Evolutionary conservation across 1,284 basidiomycete species (phyloP), one percentile per base, ranked within the genome.

Genomic region (Cutaneotrichosporon daszewskae): DNA sequence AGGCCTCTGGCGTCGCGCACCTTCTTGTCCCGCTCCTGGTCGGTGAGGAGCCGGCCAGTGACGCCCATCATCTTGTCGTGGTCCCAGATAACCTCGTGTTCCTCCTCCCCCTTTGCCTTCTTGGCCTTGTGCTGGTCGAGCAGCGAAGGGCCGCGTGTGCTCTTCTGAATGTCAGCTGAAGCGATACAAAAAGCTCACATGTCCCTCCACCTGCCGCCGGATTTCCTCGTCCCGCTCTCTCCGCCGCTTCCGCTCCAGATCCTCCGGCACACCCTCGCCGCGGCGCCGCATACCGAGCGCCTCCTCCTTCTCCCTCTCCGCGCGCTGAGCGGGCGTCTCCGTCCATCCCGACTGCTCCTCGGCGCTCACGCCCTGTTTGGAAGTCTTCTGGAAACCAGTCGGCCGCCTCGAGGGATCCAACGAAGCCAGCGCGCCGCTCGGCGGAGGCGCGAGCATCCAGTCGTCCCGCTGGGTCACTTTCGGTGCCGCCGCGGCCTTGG

Each of bases 401-500:
- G 78, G 76, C 34, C 79, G 79, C n/a, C 84, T 81, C 3, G 82
- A 80, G 1, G 85, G 82, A 61, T 87, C 85, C 35, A 85, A 77
- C 13, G 74, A 77, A 80, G 55, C 24, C 4, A 39, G 35, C 49
- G 85, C 83, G 3, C 84, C 82, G 0, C 81, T 78, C 11, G 83
- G 80, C 1, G 91, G 90, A 1, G 90, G 90, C 0, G 85, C 83
- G 28, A 94, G 76, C 91, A 95, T 95, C 90, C 90, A 95, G 64
- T 91, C 88, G 25, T 92, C 87, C 41, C 91, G 40, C 32, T 47
- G 25, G 3, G 22, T 43, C 10, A 34, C 26, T 22, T 33, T 46
- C 2, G 45, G 24, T 5, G n/a, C 23, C 5, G 35, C 26, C 2
- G 36, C 25, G 25, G 22, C 41, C 31, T 79, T 83, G 74, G 86